Percentiles rank a stretch among this genome's conserved stretches.
These are phyloP conservation scores for Neonectria punicea DNA, from an alignment of 2,329 filamentous ascomycete genomes.

Conservation along the genomic window DNA sequence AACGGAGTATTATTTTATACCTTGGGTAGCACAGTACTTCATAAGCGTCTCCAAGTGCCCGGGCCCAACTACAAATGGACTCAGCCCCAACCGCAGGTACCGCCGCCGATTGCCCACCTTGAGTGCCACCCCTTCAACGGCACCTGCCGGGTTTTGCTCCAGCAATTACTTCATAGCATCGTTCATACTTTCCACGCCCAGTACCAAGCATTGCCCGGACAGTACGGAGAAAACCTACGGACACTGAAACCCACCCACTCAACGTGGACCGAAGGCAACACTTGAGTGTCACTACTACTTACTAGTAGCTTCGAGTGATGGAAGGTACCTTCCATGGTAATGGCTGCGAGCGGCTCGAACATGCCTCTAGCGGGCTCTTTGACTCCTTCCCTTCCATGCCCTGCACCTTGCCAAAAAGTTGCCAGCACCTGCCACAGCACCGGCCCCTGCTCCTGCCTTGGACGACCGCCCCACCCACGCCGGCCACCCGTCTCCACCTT, in stretches of 20 bases:
- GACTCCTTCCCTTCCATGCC: background rate
- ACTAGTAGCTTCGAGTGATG: background rate
- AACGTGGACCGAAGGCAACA: background rate
- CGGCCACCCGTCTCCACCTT: slow-evolving; percentile 21
- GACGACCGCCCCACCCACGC: slow-evolving; percentile 6
- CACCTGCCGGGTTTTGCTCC: slow-evolving; percentile 14
- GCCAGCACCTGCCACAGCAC: slow-evolving; percentile 15
- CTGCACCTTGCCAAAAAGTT: background rate
- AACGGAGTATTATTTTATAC: too few relatives aligned
- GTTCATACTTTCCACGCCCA: background rate
- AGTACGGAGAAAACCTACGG: background rate
- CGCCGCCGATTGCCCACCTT: slow-evolving; percentile 10
- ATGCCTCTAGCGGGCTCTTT: slow-evolving; percentile 13
- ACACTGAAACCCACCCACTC: background rate
- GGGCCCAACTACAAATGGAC: background rate
- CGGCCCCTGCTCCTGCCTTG: slow-evolving; percentile 14
- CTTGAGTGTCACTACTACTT: background rate
- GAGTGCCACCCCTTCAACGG: slow-evolving; percentile 14
- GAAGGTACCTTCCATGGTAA: background rate
- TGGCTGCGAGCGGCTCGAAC: background rate
- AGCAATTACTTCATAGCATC: background rate
- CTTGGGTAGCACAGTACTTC: background rate
- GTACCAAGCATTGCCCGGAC: background rate
- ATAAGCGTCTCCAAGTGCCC: background rate
- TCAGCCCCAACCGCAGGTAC: slow-evolving; percentile 8